phyloP scores from a whole-genome alignment of 345 rosid species.

The Citrus sinensis region DVS_A1.0 CM039164.1:3538001-3538500 shows the following conservation, averaged over 20 bases:
- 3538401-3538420: background rate
- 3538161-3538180: background rate
- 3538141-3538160: background rate
- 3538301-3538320: slow-evolving; percentile 40
- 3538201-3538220: slow-evolving; percentile 59
- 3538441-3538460: background rate
- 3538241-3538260: slow-evolving; percentile 24
- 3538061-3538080: background rate
- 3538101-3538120: background rate
- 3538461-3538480: slow-evolving; percentile 3
- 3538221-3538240: slow-evolving; percentile 43
- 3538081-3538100: background rate
- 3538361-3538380: slow-evolving; percentile 46
- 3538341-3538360: slow-evolving; percentile 43
- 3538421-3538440: background rate
- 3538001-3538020: background rate
- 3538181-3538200: slow-evolving; percentile 47
- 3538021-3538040: background rate
- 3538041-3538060: background rate
- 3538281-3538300: slow-evolving; percentile 12
- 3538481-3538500: slow-evolving; percentile 53
- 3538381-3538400: slow-evolving; percentile 18
- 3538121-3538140: background rate
- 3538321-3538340: slow-evolving; percentile 44
- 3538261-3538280: slow-evolving; percentile 7